Percentiles rank a stretch among this genome's conserved stretches.
Evolutionary conservation across 2,329 filamentous ascomycete species (phyloP).

Genomic region (Aspergillus sp.): DNA sequence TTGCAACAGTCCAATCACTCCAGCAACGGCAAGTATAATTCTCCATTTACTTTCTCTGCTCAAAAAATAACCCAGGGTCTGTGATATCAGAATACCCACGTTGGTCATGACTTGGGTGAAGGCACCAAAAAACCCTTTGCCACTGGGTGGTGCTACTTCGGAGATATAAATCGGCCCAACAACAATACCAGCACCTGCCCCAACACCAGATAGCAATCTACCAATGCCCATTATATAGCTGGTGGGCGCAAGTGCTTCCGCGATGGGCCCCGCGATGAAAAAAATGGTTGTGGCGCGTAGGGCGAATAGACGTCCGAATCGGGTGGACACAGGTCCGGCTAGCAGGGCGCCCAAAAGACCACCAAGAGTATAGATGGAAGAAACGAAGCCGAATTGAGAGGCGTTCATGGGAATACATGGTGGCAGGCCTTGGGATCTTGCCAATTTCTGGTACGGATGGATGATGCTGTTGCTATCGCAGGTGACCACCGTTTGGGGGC

Average conservation of each 20-base stretch:
- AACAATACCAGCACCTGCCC: constrained; percentile 83
- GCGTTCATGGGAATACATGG: constrained; percentile 87
- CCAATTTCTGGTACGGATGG: constrained; percentile 7
- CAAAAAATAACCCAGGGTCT: constrained; percentile 80
- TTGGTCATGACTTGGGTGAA: constrained; percentile 94
- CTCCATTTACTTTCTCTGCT: constrained; percentile 78
- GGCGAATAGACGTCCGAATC: constrained; percentile 66
- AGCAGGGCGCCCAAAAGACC: constrained; percentile 78
- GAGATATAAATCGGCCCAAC: constrained; percentile 93
- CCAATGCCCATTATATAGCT: constrained; percentile 68
- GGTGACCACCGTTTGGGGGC: constrained; percentile 87
- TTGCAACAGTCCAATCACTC: constrained; percentile 64
- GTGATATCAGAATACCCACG: constrained; percentile 77
- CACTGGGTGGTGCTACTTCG: constrained; percentile 72
- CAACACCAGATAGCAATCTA: constrained; percentile 73
- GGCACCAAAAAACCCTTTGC: constrained; percentile 71
- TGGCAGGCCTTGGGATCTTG: constrained; percentile 24
- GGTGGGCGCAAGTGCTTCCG: constrained; percentile 67
- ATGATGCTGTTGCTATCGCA: constrained; percentile 62
- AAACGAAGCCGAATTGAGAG: constrained; percentile 76
- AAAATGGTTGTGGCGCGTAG: constrained; percentile 75
- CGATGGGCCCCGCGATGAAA: constrained; percentile 68
- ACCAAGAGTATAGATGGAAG: constrained; percentile 86
- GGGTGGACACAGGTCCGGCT: constrained; percentile 73
- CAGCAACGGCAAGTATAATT: constrained; percentile 71